Evolutionary conservation across 495 filamentous ascomycete species (phyloP).

Genomic region (Corynascus novoguineensis): DNA sequence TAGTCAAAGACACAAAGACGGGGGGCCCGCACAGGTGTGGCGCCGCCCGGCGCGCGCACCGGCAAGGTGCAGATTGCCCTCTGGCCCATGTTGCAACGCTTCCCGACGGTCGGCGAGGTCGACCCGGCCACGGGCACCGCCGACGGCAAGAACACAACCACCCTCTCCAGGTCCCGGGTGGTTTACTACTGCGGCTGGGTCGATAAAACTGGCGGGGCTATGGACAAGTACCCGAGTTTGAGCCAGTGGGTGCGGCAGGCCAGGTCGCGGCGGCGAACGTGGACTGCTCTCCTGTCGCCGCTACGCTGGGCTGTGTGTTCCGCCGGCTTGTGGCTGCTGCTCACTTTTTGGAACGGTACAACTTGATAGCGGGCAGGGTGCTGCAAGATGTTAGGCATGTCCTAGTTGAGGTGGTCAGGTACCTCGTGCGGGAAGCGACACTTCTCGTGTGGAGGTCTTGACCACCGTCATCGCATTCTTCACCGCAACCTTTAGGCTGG

Average conservation of each 20-base stretch:
- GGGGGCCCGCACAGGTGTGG: neutral
- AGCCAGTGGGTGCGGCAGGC: conserved; percentile 1
- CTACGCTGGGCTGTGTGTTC: neutral
- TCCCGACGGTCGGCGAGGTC: conserved; percentile 22
- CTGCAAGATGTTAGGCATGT: neutral
- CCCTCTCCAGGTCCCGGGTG: conserved; percentile 25
- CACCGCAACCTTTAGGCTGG: neutral
- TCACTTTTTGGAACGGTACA: neutral
- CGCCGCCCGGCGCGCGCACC: conserved; percentile 27
- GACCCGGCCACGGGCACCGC: conserved; percentile 1
- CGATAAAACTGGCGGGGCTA: conserved; percentile 2
- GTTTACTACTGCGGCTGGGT: conserved; percentile 31
- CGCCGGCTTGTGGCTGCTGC: neutral
- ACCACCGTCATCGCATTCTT: neutral
- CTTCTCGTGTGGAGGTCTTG: conserved; percentile 2
- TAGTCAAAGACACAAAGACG: neutral
- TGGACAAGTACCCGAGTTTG: conserved; percentile 15
- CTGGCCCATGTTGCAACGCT: conserved; percentile 37
- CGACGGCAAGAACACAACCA: conserved; percentile 28
- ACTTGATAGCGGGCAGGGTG: neutral
- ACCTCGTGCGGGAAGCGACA: neutral
- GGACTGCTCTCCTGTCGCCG: neutral
- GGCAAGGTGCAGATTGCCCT: conserved; percentile 39
- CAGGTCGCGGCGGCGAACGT: neutral
- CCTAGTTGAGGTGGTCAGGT: neutral